Conservation (phyloP, 305 asterid genomes). For the Rubia occidens region DNA sequence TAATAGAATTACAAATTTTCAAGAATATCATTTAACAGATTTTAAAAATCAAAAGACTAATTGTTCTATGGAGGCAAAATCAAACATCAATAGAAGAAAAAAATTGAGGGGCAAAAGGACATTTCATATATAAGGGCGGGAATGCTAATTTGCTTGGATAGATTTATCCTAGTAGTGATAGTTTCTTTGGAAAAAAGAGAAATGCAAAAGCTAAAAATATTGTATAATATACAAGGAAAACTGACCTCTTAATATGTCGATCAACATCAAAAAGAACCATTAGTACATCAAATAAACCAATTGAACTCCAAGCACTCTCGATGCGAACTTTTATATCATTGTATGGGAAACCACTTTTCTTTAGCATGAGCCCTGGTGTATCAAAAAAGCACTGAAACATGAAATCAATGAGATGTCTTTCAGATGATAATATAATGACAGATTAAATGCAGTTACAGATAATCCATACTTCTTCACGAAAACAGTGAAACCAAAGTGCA, state of each 20-base stretch:
- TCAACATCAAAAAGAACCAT: slow-evolving; percentile 87
- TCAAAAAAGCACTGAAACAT: slow-evolving; percentile 86
- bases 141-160: neutral
- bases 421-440: neutral
- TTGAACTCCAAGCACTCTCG: slow-evolving; percentile 88
- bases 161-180: neutral
- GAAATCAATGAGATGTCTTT: slow-evolving; percentile 27
- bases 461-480: neutral
- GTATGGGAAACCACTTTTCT: slow-evolving; percentile 76
- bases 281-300: slow-evolving; percentile 63
- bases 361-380: slow-evolving; percentile 93
- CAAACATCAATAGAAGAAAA: neutral
- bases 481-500: neutral
- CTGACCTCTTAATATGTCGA: slow-evolving; percentile 82
- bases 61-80: neutral
- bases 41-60: neutral
- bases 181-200: neutral
- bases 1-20: no score
- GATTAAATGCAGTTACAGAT: slow-evolving; percentile 2
- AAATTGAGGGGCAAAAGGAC: neutral
- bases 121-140: neutral
- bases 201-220: neutral
- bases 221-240: slow-evolving; percentile 3
- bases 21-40: neutral
- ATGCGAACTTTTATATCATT: slow-evolving; percentile 68